A percentile compares a stretch with the other conserved stretches of the same genome.
Evolutionary conservation across 177 flowering plant species (phyloP).

Genomic region (Vitis hybrid): DNA sequence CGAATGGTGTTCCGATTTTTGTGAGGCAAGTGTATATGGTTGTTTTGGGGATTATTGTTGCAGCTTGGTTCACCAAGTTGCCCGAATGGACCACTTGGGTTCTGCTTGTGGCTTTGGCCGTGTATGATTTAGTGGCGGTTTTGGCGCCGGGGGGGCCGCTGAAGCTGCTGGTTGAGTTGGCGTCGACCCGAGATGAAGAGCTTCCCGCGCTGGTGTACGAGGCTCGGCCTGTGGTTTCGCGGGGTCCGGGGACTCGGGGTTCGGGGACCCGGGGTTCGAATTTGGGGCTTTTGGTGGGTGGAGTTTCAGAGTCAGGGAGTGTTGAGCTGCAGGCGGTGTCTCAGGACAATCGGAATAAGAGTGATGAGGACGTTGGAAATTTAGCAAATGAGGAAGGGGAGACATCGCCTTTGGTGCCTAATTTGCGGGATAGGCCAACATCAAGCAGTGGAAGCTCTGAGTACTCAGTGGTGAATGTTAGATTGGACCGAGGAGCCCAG

Average conservation of each 20-base stretch:
- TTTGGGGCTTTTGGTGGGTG: conserved; percentile 53
- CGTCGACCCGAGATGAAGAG: conserved; percentile 76
- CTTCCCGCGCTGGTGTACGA: conserved; percentile 89
- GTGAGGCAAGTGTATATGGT: conserved; percentile 77
- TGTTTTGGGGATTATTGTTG: conserved; percentile 67
- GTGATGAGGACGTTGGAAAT: conserved; percentile 11
- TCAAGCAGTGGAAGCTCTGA: conserved; percentile 24
- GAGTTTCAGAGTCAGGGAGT: conserved; percentile 42
- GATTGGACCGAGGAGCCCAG: conserved; percentile 4
- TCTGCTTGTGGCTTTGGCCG: conserved; percentile 71
- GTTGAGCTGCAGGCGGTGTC: conserved; percentile 63
- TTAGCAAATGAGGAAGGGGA: conserved; percentile 38
- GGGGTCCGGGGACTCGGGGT: neutral
- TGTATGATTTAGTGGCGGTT: conserved; percentile 88
- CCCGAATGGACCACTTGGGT: conserved; percentile 97
- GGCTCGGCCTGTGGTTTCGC: conserved; percentile 59
- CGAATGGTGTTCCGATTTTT: conserved; percentile 63
- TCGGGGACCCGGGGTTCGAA: conserved; percentile 17
- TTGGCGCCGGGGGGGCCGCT: conserved; percentile 92
- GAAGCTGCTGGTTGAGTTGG: conserved; percentile 82
- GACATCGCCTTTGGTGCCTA: conserved; percentile 50
- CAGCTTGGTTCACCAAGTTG: conserved; percentile 83
- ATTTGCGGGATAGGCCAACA: conserved; percentile 22
- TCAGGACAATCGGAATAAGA: conserved; percentile 12
- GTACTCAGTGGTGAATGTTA: conserved; percentile 23